Base-by-base conservation (phyloP, 2,329 filamentous ascomycete genomes). In the Chrysoporthe deuterocubensis region DNA sequence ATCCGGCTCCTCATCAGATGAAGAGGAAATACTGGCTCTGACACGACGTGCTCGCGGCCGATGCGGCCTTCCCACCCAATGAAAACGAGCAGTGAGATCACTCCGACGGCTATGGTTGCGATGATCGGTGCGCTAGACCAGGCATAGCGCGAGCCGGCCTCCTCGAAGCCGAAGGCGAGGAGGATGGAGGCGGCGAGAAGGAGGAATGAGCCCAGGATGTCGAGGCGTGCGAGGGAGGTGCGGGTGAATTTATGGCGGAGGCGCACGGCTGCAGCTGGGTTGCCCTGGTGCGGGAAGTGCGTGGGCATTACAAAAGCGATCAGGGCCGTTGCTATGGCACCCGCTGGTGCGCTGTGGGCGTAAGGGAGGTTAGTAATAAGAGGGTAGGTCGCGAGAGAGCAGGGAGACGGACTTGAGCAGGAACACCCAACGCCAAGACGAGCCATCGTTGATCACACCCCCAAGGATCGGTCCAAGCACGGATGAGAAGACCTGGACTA, bases 371-470 rank as follows among this genome's bases (percentile, higher is more conserved):
- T n/a, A 52, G 48, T 5, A 52, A 32, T 4, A 13, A 4, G 11
- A 4, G 21, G 11, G 26, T 9, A 18, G n/a, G 21, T 32, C 4
- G 6, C 5, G 3, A 26, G n/a, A 21, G 48, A 2, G 21, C 26
- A 11, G 48, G 48, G 48, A 32, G 21, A 74, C 78, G 46, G 60
- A 83, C 81, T 84, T 83, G 3, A 84, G 75, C 48, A 79, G 78
- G 69, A 84, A 84, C 2, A 84, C 80, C 82, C 82, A 82, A 71
- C 81, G 73, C 82, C 81, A 84, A 0, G 75, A 79, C 0, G 77
- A 75, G 13, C 77, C 71, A 8, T 74, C 75, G 48, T 26, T 64
- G 6, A 84, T 82, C 9, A 76, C 75, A 3, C 82, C 82, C 1
- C 82, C 82, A 0, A 84, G 71, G 9, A 84, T 67, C 1, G 81